Evolutionary conservation across 202 grass and related monocot species (phyloP), one percentile per base, ranked within the genome.

Genomic region (Cymbopogon flexuosus): DNA sequence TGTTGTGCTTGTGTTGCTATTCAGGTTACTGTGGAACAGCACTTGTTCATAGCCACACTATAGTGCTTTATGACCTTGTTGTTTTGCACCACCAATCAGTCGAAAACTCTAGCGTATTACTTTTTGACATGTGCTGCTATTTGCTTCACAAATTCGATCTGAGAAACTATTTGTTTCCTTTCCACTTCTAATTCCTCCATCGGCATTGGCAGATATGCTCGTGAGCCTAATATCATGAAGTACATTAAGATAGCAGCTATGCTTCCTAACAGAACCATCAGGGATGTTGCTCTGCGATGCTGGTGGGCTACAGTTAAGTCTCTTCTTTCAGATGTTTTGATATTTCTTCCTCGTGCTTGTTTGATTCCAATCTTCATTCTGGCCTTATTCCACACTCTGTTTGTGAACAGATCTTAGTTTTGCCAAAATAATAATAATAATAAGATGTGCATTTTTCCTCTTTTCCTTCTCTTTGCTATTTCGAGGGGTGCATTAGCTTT

Each of bases 231-330:
- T 73, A 93, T 99, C 67, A 93, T 93, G 84, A 99, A 59, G 87
- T 96, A 99, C 75, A 79, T 88, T 75, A 99, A 99, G 77, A 91
- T 99, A 90, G 92, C 96, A 12, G 84, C 92, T 77, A 93, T 90
- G 88, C 87, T 99, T 69, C 96, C 87, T 70, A 80, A 88, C 52
- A 96, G 89, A 76, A 99, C 92, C 42, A 91, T 99, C 76, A 95
- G 96, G 42, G 96, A 99, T 86, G 92, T 99, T 65, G 96, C 96
- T 67, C 81, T 96, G 72, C 87, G 85, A 68, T 99, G 96, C 68
- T 93, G 80, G 77, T 93, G 90, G 92, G 57, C 58, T 81, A 79
- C 80, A 84, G 96, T 99, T 81, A 93, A 85, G 82, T 87, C 47
- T 56, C 65, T 70, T 82, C 6, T 79, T 89, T 64, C 56, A 79